A percentile compares a stretch with the other conserved stretches of the same genome.
Conservation (phyloP, 352 stramenopile species). For the Globisporangium spinosum region DNA sequence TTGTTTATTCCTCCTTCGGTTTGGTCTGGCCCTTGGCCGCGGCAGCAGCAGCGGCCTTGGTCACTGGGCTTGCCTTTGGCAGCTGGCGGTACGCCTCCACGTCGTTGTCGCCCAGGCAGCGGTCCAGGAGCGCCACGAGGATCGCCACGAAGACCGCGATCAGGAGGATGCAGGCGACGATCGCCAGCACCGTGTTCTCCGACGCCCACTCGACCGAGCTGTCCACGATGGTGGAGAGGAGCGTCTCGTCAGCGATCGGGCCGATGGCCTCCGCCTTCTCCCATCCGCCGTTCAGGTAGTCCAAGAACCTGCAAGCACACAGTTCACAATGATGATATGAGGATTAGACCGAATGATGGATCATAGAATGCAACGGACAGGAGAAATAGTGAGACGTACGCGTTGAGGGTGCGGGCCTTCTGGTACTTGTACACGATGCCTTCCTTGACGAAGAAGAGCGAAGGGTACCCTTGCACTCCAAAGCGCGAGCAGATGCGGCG, state of each 20-base stretch:
- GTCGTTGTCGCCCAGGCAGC: conserved; percentile 68
- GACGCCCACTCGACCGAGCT: conserved; percentile 58
- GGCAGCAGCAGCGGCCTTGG: conserved; percentile 3
- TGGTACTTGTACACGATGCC: conserved; percentile 80
- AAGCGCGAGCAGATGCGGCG: conserved; percentile 82
- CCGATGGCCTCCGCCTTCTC: conserved; percentile 47
- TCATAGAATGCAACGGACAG: neutral
- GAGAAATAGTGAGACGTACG: conserved; percentile 13
- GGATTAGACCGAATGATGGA: neutral
- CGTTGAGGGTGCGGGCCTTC: conserved; percentile 58
- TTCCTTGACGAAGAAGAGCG: conserved; percentile 73
- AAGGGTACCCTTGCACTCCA: conserved; percentile 73
- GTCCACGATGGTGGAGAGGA: conserved; percentile 63
- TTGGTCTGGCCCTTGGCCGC: conserved; percentile 16
- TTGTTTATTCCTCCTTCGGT: conserved; percentile 44
- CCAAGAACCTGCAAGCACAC: conserved; percentile 27
- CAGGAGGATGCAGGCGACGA: conserved; percentile 49
- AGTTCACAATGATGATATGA: neutral
- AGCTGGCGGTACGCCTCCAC: conserved; percentile 50
- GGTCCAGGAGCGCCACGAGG: conserved; percentile 67
- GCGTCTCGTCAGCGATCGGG: conserved; percentile 56
- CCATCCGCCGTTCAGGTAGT: conserved; percentile 60
- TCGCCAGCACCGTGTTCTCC: conserved; percentile 65
- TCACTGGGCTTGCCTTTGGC: conserved; percentile 25
- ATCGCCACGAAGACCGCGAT: conserved; percentile 66